Evolutionary conservation across 2,329 filamentous ascomycete species (phyloP), one percentile per base, ranked within the genome.

Genomic region (Gremmenia infestans): DNA sequence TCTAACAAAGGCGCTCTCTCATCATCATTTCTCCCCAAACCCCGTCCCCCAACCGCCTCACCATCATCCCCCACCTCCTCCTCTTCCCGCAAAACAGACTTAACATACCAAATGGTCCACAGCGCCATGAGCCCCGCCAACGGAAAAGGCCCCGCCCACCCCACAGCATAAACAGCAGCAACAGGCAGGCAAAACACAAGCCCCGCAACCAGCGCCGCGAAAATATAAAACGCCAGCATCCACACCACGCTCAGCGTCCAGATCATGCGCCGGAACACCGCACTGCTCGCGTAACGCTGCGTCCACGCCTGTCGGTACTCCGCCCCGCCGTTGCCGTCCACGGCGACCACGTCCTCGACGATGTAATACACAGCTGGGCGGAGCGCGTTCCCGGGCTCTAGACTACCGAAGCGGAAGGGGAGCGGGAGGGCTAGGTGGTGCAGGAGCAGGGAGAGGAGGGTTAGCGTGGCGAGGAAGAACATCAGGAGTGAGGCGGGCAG

Each of bases 271-370:
- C 67, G 69, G 57, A 76, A 76, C 2, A 73, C 68, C 14, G 67
- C 68, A 55, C 72, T 74, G 5, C 71, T 70, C 43, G 71, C 65
- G 60, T 75, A 76, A 17, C 74, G 66, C 14, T 70, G 70, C 19
- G 71, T 68, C 15, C 74, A 66, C 22, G 73, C 73, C 54, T 76
- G 72, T 37, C 74, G 69, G 47, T 70, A 76, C 1, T 71, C 75
- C 53, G 77, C 74, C 0, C 80, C 80, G 5, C 82, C 85, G 5
- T 77, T 79, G 19, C 83, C 85, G 65, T 88, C 86, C 39, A 88
- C 85, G 3, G 82, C 84, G 12, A 86, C 78, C n/a, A 87, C 78
- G 63, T 89, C 86, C 70, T 88, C 86, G 19, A 88, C 80, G 25
- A 88, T 76, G 52, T 85, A 86, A 63, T 86, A 85, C 2, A 81